Conservation (phyloP, 805 yeast species). For the Saturnispora ahearnii region DNA sequence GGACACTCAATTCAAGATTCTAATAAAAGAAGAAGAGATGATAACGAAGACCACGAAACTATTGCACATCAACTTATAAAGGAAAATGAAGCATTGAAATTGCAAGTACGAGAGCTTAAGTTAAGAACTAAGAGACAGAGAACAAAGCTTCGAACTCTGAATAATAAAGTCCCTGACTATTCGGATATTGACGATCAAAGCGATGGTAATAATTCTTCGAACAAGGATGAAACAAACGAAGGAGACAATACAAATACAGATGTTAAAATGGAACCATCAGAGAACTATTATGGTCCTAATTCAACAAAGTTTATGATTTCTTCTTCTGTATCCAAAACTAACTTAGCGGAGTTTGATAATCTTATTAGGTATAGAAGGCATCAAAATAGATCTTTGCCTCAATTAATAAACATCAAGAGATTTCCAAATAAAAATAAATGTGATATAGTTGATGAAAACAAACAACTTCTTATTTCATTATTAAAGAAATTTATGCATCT, state of each 20-base stretch:
- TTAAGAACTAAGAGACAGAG: conserved; percentile 18
- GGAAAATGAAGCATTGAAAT: conserved; percentile 24
- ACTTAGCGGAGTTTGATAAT: conserved; percentile 22
- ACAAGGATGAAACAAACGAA: conserved; percentile 1
- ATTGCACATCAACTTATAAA: conserved; percentile 11
- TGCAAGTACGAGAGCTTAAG: conserved; percentile 22
- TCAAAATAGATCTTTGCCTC: conserved; percentile 25
- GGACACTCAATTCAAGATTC: background rate
- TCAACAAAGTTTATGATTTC: conserved; percentile 41
- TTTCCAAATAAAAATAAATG: conserved; percentile 5
- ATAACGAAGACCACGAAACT: background rate
- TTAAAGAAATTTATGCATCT: conserved; percentile 36
- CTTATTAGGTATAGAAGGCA: conserved; percentile 24
- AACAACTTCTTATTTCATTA: conserved; percentile 27
- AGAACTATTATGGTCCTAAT: conserved; percentile 44
- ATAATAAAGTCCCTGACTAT: background rate
- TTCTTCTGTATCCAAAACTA: conserved; percentile 22
- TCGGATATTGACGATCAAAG: conserved; percentile 4
- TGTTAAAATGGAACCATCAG: conserved; percentile 18
- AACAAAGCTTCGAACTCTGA: conserved; percentile 7
- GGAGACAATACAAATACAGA: background rate
- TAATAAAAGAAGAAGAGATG: background rate
- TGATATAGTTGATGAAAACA: conserved; percentile 23
- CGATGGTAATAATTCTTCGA: conserved; percentile 10
- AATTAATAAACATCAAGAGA: conserved; percentile 9